Conservation (phyloP, 352 stramenopile genomes). For the Globisporangium nodosum region DNA sequence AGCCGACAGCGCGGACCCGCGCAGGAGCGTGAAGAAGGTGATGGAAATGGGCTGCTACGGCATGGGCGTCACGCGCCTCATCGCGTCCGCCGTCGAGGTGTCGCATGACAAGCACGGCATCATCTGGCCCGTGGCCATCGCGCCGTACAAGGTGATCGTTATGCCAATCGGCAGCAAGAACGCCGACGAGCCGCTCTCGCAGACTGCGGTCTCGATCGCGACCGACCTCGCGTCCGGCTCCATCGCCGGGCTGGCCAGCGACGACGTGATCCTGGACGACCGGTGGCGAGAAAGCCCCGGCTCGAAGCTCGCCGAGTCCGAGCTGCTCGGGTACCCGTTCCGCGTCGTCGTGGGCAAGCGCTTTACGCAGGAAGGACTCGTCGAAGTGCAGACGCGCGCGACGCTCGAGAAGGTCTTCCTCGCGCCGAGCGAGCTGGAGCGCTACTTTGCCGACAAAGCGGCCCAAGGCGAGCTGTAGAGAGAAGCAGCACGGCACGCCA, state of each 20-base stretch:
- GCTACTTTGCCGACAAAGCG: slow-evolving; percentile 28
- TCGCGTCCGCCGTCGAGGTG: slow-evolving; percentile 78
- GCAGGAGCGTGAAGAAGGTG: slow-evolving; percentile 32
- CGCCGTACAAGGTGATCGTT: slow-evolving; percentile 76
- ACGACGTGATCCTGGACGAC: slow-evolving; percentile 82
- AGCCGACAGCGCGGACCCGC: slow-evolving; percentile 19
- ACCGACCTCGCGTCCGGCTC: slow-evolving; percentile 33
- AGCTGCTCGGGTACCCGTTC: slow-evolving; percentile 85
- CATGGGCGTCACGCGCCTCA: slow-evolving; percentile 77
- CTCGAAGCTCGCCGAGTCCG: slow-evolving; percentile 77
- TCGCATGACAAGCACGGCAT: slow-evolving; percentile 76
- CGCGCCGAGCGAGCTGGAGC: slow-evolving; percentile 27
- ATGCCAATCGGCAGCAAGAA: slow-evolving; percentile 68
- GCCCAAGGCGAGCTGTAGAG: slow-evolving; percentile 14
- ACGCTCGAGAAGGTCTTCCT: slow-evolving; percentile 66
- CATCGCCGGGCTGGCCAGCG: slow-evolving; percentile 21
- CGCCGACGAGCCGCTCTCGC: slow-evolving; percentile 36
- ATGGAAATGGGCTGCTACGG: slow-evolving; percentile 89
- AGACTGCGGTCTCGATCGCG: slow-evolving; percentile 44
- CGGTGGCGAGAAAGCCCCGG: slow-evolving; percentile 76
- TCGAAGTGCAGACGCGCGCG: slow-evolving; percentile 65
- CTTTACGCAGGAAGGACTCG: slow-evolving; percentile 65
- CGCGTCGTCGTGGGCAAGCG: slow-evolving; percentile 80
- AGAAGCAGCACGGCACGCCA: background rate
- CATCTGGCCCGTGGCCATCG: slow-evolving; percentile 75